Evolutionary conservation across 2,329 filamentous ascomycete genomes (phyloP).

Genomic region (Diaporthe aspalathi): DNA sequence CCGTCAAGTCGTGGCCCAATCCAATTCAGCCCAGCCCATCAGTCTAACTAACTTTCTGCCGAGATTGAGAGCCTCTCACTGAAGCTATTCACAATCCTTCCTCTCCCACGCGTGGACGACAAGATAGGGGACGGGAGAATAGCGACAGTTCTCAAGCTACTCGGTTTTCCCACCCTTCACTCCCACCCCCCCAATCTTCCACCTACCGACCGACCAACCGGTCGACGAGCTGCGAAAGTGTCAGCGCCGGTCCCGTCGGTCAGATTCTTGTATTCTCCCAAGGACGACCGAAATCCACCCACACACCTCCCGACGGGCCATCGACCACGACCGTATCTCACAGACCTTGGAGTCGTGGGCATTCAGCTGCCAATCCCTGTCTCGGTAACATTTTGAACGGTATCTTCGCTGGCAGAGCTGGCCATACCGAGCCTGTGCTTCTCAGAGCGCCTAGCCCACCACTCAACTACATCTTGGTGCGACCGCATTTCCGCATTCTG

Average conservation of each 20-base stretch:
- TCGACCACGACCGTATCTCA: constrained; percentile 9
- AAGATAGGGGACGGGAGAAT: constrained; percentile 34
- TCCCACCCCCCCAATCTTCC: background rate
- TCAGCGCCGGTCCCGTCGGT: constrained; percentile 44
- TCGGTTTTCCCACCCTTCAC: background rate
- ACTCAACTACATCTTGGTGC: constrained; percentile 37
- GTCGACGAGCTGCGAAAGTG: constrained; percentile 16
- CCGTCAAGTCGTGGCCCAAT: constrained; percentile 20
- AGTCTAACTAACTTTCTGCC: constrained; percentile 33
- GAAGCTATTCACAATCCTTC: constrained; percentile 37
- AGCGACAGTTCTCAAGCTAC: constrained; percentile 22
- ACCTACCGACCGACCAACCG: background rate
- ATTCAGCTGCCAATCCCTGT: constrained; percentile 11
- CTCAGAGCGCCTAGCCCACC: constrained; percentile 29
- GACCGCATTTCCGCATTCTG: constrained; percentile 34
- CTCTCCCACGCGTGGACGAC: constrained; percentile 18
- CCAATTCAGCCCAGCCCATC: constrained; percentile 11
- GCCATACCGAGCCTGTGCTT: constrained; percentile 34
- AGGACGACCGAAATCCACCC: constrained; percentile 10
- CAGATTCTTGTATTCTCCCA: constrained; percentile 46
- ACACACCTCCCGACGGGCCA: constrained; percentile 14
- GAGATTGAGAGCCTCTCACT: constrained; percentile 26
- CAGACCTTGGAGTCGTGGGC: constrained; percentile 17
- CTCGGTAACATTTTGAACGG: constrained; percentile 8
- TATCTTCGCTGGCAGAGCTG: constrained; percentile 27